Percentiles rank a stretch among this genome's conserved stretches.
These are phyloP conservation scores for Pascua guehoae DNA, from an alignment of 1,284 basidiomycete genomes.

Conservation along the genomic window DNA sequence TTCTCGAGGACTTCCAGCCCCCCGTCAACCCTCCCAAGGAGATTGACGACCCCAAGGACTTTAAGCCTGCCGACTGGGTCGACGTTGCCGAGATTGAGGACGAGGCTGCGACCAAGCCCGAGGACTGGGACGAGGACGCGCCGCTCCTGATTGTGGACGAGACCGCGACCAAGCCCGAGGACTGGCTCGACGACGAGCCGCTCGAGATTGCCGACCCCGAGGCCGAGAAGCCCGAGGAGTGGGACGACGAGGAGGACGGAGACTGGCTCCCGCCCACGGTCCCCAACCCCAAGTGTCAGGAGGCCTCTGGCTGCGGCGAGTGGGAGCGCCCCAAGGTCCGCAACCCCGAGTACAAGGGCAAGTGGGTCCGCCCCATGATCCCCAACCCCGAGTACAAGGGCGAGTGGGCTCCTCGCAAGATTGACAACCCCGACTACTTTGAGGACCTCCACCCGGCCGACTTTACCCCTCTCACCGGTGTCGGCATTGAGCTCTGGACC, in stretches of 20 bases:
- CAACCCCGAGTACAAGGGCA: conserved; percentile 92
- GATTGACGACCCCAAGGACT: conserved; percentile 86
- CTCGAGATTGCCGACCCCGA: conserved; percentile 83
- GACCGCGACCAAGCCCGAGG: conserved; percentile 83
- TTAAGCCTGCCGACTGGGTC: conserved; percentile 91
- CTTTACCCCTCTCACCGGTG: conserved; percentile 83
- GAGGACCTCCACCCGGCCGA: conserved; percentile 84
- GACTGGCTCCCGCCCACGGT: conserved; percentile 92
- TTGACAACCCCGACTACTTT: conserved; percentile 87
- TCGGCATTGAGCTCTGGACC: conserved; percentile 96
- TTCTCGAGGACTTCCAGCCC: conserved; percentile 94
- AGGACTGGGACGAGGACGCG: conserved; percentile 93
- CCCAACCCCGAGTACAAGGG: conserved; percentile 98
- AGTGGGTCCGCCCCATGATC: conserved; percentile 89
- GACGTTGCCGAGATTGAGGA: conserved; percentile 82
- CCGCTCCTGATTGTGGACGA: conserved; percentile 85
- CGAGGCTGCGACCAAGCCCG: conserved; percentile 81
- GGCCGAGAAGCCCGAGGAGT: conserved; percentile 96
- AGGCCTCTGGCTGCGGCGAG: conserved; percentile 87
- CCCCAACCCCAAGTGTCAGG: conserved; percentile 82
- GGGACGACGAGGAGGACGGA: conserved; percentile 98
- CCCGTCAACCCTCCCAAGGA: conserved; percentile 87
- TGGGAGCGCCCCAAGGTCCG: conserved; percentile 83
- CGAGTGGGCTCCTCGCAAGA: conserved; percentile 86
- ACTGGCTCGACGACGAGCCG: conserved; percentile 91